Percentiles rank a stretch among this genome's conserved stretches.
Evolutionary conservation across 345 rosid genomes (phyloP).

Genomic region (Heritiera littoralis): DNA sequence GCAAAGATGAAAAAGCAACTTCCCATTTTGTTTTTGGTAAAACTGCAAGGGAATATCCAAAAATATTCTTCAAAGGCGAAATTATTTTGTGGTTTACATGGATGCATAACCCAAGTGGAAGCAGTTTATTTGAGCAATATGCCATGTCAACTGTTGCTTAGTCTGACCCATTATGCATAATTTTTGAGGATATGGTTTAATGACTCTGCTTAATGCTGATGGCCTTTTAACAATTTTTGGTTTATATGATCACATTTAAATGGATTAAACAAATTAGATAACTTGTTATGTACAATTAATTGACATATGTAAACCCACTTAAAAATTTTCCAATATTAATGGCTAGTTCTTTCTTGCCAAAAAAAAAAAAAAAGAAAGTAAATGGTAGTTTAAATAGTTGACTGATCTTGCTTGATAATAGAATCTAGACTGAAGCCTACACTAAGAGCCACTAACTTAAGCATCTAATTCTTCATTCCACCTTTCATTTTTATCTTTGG

Average conservation of each 20-base stretch:
- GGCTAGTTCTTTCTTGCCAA: background rate
- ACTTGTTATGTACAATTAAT: too few species aligned
- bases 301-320: too few species aligned
- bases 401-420: slow-evolving; percentile 35
- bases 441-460: slow-evolving; percentile 39
- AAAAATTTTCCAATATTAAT: background rate
- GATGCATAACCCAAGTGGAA: slow-evolving; percentile 23
- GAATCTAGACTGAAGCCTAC: slow-evolving; percentile 36
- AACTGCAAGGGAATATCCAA: background rate
- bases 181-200: slow-evolving; percentile 17
- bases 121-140: slow-evolving; percentile 27
- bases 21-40: background rate
- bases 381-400: slow-evolving; percentile 32
- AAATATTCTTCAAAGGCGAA: background rate
- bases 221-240: slow-evolving; percentile 2
- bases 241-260: background rate
- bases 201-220: slow-evolving; percentile 27
- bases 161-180: slow-evolving; percentile 29
- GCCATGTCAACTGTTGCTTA: slow-evolving; percentile 11
- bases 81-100: background rate
- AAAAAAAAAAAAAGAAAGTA: background rate
- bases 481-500: slow-evolving; percentile 9
- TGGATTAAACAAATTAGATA: too few species aligned
- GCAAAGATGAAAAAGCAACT: background rate
- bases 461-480: slow-evolving; percentile 46